Evolutionary conservation across 129 eudicot genomes (phyloP), one percentile per base, ranked within the genome.

Genomic region (Glebionis coronaria): DNA sequence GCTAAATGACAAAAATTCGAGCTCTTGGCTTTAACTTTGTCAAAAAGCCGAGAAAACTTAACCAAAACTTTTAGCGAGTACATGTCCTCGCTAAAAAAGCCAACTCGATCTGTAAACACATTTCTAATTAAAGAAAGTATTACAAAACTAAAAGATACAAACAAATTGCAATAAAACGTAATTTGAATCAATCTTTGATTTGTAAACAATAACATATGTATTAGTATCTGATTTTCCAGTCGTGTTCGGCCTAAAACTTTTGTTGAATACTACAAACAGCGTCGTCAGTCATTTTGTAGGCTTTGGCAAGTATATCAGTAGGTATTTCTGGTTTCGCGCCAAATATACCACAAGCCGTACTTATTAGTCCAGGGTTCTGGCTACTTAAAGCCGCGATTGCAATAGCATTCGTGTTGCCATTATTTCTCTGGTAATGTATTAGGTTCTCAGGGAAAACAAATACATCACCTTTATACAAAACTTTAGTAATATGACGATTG

Each of bases 391-490:
- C 66, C 18, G 40, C 67, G 38, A 79, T 54, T 21, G 63, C 72
- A 18, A 65, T 14, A 23, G 69, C 82, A 38, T 71, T 71, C 3
- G 77, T 71, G 6, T 77, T 71, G 6, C 73, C 82, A 25, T 15
- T 28, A n/a, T 77, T 77, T 55, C 35, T 72, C 60, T 70, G 72
- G 52, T 29, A 77, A 64, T 77, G 82, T 46, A 77, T 40, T n/a
- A 77, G 82, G 38, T 54, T 67, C 27, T 35, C 56, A 0, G 82
- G 77, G 57, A 77, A 77, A 27, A 77, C 82, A 52, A 77, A 77
- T 49, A 77, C 82, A 8, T 77, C 82, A 42, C 82, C 77, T 14
- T 72, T 57, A 2, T 50, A 14, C 8, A 77, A 14, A 5, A 65
- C 50, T 54, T 71, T 72, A 8, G 77, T 21, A 66, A 77, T 63